phyloP scores from a whole-genome alignment of 768 basidiomycete genomes.

The Porpolomopsis calyptriformis region DNA sequence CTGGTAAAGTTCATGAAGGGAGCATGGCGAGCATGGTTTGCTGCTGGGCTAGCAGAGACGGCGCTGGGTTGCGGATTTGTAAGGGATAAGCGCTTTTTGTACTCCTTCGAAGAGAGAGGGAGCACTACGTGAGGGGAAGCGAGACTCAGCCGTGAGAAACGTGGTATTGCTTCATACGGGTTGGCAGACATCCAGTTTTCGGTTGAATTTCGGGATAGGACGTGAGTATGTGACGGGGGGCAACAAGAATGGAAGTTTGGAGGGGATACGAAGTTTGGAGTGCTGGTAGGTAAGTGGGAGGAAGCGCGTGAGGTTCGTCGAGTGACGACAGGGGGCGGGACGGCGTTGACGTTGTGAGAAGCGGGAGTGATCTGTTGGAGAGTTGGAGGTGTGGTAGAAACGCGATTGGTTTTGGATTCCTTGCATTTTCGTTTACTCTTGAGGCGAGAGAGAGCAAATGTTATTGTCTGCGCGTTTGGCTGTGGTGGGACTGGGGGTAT shows the following conservation, averaged over 20 bases:
- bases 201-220: constrained; percentile 8
- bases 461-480: background rate
- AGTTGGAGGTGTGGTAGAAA: no score
- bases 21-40: background rate
- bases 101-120: constrained; percentile 30
- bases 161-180: constrained; percentile 27
- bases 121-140: constrained; percentile 26
- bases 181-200: constrained; percentile 30
- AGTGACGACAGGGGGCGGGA: background rate
- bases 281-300: constrained; percentile 1
- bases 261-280: background rate
- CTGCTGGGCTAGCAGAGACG: background rate
- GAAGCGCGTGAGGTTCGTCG: constrained; percentile 1
- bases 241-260: background rate
- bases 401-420: background rate
- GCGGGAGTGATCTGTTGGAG: background rate
- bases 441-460: background rate
- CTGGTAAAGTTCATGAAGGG: background rate
- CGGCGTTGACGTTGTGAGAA: background rate
- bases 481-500: constrained; percentile 3
- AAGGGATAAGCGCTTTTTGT: constrained; percentile 8
- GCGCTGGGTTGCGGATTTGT: constrained; percentile 1
- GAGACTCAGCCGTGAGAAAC: constrained; percentile 31
- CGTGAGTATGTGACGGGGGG: background rate
- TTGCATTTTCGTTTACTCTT: background rate